These are phyloP conservation scores for Jamesozyma piceae DNA, from an alignment of 805 yeast genomes.

Conservation along the genomic window DNA sequence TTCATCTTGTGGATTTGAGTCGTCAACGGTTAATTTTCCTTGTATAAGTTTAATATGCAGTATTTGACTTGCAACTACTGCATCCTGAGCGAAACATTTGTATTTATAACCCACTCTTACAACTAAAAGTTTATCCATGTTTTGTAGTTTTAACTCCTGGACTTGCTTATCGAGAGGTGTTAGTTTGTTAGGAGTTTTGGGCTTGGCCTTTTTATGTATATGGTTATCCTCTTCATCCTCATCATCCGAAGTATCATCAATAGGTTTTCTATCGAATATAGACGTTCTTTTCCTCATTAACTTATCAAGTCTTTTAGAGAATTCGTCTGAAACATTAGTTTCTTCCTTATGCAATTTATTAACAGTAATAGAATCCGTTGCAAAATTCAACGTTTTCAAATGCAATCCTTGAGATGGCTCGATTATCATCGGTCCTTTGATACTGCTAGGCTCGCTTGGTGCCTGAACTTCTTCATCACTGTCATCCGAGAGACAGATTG, in stretches of 20 bases:
- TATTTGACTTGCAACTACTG: conserved; percentile 54
- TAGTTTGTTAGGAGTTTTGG: conserved; percentile 19
- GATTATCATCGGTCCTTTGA: background rate
- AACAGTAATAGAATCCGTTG: conserved; percentile 4
- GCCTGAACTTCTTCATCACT: background rate
- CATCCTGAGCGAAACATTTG: conserved; percentile 81
- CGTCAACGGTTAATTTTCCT: conserved; percentile 51
- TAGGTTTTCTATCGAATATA: background rate
- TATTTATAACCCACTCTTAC: conserved; percentile 90
- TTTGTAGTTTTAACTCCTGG: conserved; percentile 47
- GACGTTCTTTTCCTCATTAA: conserved; percentile 7
- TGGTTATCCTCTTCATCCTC: background rate
- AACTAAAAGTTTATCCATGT: conserved; percentile 64
- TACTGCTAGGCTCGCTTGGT: background rate
- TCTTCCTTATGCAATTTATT: too few species aligned
- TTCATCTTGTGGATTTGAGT: conserved; percentile 40
- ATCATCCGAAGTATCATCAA: background rate
- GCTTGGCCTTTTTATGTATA: conserved; percentile 1
- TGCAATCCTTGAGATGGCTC: background rate
- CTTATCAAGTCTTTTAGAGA: conserved; percentile 6
- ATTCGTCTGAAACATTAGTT: too few species aligned
- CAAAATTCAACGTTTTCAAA: background rate
- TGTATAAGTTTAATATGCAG: conserved; percentile 64
- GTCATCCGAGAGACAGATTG: conserved; percentile 1
- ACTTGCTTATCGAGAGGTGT: conserved; percentile 81